Evolutionary conservation across 768 basidiomycete species (phyloP), one percentile per base, ranked within the genome.

Genomic region (Mycena galopus): DNA sequence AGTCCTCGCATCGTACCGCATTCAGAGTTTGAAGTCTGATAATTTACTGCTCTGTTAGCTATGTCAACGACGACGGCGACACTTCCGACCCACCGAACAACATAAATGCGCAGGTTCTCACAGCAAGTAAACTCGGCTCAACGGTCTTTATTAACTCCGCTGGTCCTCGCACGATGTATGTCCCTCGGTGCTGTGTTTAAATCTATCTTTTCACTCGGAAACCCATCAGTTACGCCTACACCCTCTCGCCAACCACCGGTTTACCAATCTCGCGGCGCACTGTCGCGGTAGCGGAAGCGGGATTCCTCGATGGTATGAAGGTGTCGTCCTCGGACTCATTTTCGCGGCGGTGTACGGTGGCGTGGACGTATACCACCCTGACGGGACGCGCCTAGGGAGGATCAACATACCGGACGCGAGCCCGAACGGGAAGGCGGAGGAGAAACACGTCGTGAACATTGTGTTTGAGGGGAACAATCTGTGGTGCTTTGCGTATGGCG

Each of bases 401-500:
- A 69, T 69, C 59, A 69, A 69, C 60, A 69, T 69, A 19, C 67
- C 67, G 2, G 67, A 53, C 0, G 67, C 67, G 35, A 69, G 67
- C 29, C 59, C 67, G 17, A 69, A 69, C 27, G 67, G 67, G 17
- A 42, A 61, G 27, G 25, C 51, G 8, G 67, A 39, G 47, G 67
- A 69, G 60, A n/a, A n/a, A n/a, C n/a, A n/a, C 4, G 67, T 69
- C 7, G 67, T 69, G 50, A 69, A 69, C 21, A 21, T 69, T 1
- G 67, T 69, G 59, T 69, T 69, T 32, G 67, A 39, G 37, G 67
- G 59, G 3, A 61, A 55, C 32, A 44, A 37, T 17, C 19, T 69
- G 29, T 69, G 67, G 67, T 69, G 67, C 29, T 69, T 69, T n/a
- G 67, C 67, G 35, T 53, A 51, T 30, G 67, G 67, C 4, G 67